Base-by-base conservation (phyloP, 225 moss, liverwort and hornwort species). In the Asterella californica region DNA sequence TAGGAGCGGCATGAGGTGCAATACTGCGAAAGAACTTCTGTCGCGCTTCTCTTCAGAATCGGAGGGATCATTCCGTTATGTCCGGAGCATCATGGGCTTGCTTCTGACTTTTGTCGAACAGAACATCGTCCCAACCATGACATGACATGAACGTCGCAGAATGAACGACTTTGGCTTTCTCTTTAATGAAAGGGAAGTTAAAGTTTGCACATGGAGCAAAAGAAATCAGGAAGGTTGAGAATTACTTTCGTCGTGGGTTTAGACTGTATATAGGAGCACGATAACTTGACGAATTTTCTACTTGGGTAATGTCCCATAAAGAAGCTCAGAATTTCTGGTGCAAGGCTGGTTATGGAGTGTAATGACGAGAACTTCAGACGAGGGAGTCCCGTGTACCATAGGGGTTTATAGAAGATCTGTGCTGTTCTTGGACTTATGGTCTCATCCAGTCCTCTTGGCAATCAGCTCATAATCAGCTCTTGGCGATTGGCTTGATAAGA, bases 181-280 rank as follows among this genome's bases (percentile, higher is more conserved):
- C 8, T 19, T 6, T 19, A n/a, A 17, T 22, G 21, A 36, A 22
- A 17, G 2, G 69, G 37, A 19, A 15, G 19, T 69, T 7, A 22
- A 18, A 19, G 34, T 47, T n/a, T 34, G 22, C 45, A n/a, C 2
- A 11, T 46, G 18, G 14, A 46, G n/a, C 46, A 63, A 63, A 70
- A 5, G 25, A 55, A 24, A 55, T n/a, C 14, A 7, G 34, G 0
- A 25, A n/a, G n/a, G n/a, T n/a, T n/a, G n/a, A 12, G 27, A 48
- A 6, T 0, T 50, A 4, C 27, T 48, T 73, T 70, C 50, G 12
- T 75, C 18, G 32, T 53, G 0, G 53, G 6, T 78, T 37, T 75
- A 79, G 47, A 33, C 32, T 79, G 83, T 75, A 79, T 45, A 50
- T 75, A 75, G 53, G 52, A 62, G 42, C 42, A 0, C 52, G 67